Percentiles rank a stretch among this genome's conserved stretches.
These are phyloP conservation scores for Protostelium mycophagum DNA, from an alignment of 78 protist genomes.

Conservation along the genomic window DNA sequence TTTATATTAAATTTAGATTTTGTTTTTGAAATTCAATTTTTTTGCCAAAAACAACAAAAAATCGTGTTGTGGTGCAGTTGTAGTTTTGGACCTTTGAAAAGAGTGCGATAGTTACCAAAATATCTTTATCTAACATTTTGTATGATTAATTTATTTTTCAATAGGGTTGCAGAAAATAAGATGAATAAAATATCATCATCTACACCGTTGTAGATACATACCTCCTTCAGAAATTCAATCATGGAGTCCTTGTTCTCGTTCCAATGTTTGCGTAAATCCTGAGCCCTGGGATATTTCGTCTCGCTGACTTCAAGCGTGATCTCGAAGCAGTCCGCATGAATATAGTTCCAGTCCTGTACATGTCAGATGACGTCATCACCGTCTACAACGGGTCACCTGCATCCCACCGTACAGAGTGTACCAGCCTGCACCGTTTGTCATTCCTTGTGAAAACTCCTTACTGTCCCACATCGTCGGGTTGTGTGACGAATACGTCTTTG, in stretches of 20 bases:
- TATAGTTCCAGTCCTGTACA: slow-evolving; percentile 30
- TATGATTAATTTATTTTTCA: too few species aligned
- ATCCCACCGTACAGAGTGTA: slow-evolving; percentile 65
- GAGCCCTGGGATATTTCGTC: slow-evolving; percentile 36
- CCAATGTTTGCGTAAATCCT: slow-evolving; percentile 36
- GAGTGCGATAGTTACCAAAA: too few species aligned
- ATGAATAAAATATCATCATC: too few species aligned
- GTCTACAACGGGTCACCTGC: slow-evolving; percentile 41
- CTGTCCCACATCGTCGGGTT: slow-evolving; percentile 22
- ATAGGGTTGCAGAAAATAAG: too few species aligned
- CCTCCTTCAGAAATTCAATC: neutral
- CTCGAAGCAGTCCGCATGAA: slow-evolving; percentile 49
- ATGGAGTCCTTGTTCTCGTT: slow-evolving; percentile 39
- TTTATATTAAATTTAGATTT: too few species aligned
- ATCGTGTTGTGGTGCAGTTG: too few species aligned
- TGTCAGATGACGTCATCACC: neutral
- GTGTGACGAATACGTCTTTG: slow-evolving; percentile 33
- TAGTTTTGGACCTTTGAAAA: too few species aligned
- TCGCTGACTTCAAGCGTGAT: slow-evolving; percentile 68
- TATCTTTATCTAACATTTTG: too few species aligned
- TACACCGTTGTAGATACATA: too few species aligned
- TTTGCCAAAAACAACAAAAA: too few species aligned
- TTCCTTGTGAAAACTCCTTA: slow-evolving; percentile 37
- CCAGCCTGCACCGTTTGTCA: slow-evolving; percentile 77
- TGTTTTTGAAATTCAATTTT: too few species aligned